Percentiles rank a stretch among this genome's conserved stretches.
phyloP scores from a whole-genome alignment of 208 protist species.

The Plasmodiophora brassicae region DNA sequence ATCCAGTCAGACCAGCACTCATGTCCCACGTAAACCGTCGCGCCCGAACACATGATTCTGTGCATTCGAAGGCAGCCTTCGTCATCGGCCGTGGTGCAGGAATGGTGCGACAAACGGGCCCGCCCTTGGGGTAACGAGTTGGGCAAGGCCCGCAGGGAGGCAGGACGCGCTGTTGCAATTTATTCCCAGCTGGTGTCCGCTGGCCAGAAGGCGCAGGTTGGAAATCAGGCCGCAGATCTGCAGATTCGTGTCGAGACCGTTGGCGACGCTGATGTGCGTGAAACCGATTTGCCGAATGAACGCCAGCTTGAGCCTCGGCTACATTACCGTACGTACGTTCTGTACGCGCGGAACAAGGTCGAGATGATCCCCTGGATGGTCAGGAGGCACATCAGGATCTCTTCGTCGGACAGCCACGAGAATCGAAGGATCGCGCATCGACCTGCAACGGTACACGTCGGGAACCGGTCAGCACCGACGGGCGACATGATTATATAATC shows the following conservation, averaged over 20 bases:
- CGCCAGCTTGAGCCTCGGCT: background rate
- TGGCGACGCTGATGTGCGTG: slow-evolving; percentile 66
- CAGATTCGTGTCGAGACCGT: slow-evolving; percentile 67
- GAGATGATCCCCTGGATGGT: slow-evolving; percentile 85
- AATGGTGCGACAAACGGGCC: too few species aligned
- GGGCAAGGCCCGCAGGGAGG: too few species aligned
- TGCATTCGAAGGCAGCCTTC: too few species aligned
- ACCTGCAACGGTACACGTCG: background rate
- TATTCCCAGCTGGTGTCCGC: background rate
- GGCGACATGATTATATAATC: too few species aligned
- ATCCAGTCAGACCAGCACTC: too few species aligned
- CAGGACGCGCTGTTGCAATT: too few species aligned
- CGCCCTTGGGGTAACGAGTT: too few species aligned
- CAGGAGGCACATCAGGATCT: slow-evolving; percentile 82
- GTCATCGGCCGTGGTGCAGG: too few species aligned
- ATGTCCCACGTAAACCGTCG: too few species aligned
- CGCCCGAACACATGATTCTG: too few species aligned
- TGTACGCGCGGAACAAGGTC: slow-evolving; percentile 83
- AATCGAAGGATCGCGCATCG: slow-evolving; percentile 82
- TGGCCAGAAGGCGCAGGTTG: slow-evolving; percentile 29
- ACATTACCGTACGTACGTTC: slow-evolving; percentile 35
- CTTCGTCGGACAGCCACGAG: slow-evolving; percentile 53
- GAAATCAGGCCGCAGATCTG: slow-evolving; percentile 66
- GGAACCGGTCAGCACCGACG: too few species aligned
- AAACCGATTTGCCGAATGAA: slow-evolving; percentile 66